Evolutionary conservation across 2,329 filamentous ascomycete species (phyloP).

Genomic region (Pseudogymnoascus destructans): DNA sequence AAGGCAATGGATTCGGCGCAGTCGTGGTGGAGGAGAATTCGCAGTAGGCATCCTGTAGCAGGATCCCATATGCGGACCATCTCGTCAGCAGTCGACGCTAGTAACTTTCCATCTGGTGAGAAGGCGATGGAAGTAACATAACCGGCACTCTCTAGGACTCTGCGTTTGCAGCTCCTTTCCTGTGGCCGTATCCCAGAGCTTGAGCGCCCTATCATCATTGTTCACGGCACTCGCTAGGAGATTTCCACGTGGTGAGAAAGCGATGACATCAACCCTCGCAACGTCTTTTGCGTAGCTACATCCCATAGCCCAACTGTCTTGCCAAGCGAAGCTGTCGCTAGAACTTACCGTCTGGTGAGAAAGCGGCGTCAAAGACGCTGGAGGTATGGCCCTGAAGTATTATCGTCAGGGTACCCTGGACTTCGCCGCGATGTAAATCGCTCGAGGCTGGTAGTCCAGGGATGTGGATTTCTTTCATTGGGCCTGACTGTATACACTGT

Average conservation of each 20-base stretch:
- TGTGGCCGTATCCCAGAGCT: not conserved
- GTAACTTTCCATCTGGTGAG: conserved; percentile 8
- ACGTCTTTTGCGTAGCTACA: not conserved
- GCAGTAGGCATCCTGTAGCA: not conserved
- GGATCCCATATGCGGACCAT: not conserved
- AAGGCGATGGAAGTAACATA: not conserved
- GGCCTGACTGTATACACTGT: conserved; percentile 20
- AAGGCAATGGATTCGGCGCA: conserved; percentile 2
- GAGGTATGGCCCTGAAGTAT: conserved; percentile 17
- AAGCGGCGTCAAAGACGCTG: not conserved
- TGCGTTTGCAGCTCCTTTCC: not conserved
- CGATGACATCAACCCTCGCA: not conserved
- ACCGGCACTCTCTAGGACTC: not conserved
- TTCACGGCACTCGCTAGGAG: not conserved
- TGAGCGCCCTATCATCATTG: not conserved
- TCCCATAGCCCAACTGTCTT: not conserved
- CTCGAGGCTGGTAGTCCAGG: not conserved
- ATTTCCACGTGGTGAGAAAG: not conserved
- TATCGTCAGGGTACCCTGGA: not conserved
- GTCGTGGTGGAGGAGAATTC: not conserved
- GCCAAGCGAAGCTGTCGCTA: not conserved
- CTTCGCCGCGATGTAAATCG: not conserved
- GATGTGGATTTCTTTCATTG: conserved; percentile 2
- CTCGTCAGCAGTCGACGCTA: not conserved
- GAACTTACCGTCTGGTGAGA: not conserved